phyloP scores from a whole-genome alignment of 2,329 filamentous ascomycete genomes.

The Alternaria sp. region DNA sequence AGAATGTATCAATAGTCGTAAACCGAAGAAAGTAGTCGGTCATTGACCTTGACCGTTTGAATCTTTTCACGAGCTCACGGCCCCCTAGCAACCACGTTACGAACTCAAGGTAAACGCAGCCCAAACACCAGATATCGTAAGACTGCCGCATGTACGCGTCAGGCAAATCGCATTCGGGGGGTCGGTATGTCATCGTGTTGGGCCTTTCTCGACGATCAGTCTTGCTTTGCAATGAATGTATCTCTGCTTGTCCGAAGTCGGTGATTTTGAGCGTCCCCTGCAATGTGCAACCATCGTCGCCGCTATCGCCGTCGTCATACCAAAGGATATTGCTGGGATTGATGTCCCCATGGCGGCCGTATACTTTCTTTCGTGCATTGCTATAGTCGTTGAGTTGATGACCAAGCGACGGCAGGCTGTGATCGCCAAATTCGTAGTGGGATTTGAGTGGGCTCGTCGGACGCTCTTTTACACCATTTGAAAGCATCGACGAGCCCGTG shows the following conservation, averaged over 20 bases:
- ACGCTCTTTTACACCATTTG: neutral
- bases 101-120: conserved; percentile 27
- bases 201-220: neutral
- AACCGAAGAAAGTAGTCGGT: neutral
- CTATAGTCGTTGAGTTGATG: neutral
- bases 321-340: conserved; percentile 30
- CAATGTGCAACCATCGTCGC: neutral
- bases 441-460: neutral
- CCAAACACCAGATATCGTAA: conserved; percentile 31
- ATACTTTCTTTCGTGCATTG: neutral
- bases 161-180: conserved; percentile 17
- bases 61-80: neutral
- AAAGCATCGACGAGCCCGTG: neutral
- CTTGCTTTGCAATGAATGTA: conserved; percentile 8
- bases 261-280: conserved; percentile 17
- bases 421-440: neutral
- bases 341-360: conserved; percentile 30
- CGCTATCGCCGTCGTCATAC: conserved; percentile 2
- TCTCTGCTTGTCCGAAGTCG: conserved; percentile 25
- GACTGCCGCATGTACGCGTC: conserved; percentile 8
- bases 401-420: neutral
- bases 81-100: conserved; percentile 19
- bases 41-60: neutral
- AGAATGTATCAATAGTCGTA: conserved; percentile 1
- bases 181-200: conserved; percentile 18